Evolutionary conservation across 169 alveolate genomes (phyloP), one percentile per base, ranked within the genome.

Genomic region (Babesia gibsoni): DNA sequence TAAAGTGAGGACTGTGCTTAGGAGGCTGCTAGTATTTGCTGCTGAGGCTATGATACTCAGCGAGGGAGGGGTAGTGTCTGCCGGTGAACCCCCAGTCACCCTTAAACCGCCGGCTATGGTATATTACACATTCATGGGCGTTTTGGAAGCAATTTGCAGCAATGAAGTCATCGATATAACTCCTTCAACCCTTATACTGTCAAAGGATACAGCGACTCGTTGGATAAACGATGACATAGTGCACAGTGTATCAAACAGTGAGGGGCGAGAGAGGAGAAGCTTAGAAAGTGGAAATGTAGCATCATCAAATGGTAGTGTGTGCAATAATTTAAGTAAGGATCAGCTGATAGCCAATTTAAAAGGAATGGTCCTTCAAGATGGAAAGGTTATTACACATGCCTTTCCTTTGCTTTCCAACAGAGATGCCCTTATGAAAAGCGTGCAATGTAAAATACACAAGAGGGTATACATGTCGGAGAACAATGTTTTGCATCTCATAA

Each of bases 391-490:
- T 12, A 4, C 42, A 29, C 29, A 14, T 25, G 63, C 5, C 16
- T n/a, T 6, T 5, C 14, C 35, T 25, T 23, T 61, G 25, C 43
- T 61, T 0, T 9, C 45, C 8, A 45, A 42, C 4, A 61, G 72
- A 20, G 18, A 50, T 25, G n/a, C 39, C 25, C 30, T 61, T 3
- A 45, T 61, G 46, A 23, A 43, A 29, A 10, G 52, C 14, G 22
- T 45, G 22, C 46, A 45, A 0, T 18, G 7, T 1, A 3, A 10
- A 8, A 6, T 10, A 9, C 67, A 32, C 1, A 6, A 56, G 49
- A 48, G 77, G 10, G 37, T 66, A 4, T 50, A 35, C 61, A 22
- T 66, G 41, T 33, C 77, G 3, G 77, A 66, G 22, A 53, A 50
- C 16, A 16, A 32, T 20, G 49, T 42, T 6, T 22, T 66, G 43